These are phyloP conservation scores for Plasmodium yoelii DNA, from an alignment of 169 alveolate species.

Conservation along the genomic window DNA sequence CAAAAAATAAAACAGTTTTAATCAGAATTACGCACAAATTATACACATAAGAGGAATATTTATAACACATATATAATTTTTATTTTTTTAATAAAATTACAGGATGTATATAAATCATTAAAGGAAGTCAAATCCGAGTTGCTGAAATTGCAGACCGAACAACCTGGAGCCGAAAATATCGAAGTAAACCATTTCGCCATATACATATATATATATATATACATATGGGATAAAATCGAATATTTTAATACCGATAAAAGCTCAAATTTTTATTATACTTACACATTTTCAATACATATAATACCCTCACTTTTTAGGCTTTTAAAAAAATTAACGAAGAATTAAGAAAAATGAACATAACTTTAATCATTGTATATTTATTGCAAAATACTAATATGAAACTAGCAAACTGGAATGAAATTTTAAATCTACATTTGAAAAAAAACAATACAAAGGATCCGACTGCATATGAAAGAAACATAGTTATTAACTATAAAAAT, in stretches of 20 bases:
- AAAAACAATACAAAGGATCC: conserved; percentile 44
- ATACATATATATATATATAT: background rate
- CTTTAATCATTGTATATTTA: conserved; percentile 52
- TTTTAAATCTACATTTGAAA: conserved; percentile 42
- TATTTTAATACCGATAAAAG: too few species aligned
- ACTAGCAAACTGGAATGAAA: conserved; percentile 67
- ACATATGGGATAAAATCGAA: background rate
- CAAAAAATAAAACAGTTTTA: background rate
- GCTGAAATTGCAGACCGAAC: conserved; percentile 33
- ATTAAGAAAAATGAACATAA: conserved; percentile 60
- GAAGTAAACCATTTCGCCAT: conserved; percentile 12
- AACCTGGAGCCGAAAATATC: conserved; percentile 51
- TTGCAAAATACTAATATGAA: conserved; percentile 73
- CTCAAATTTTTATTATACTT: background rate
- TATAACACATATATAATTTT: background rate
- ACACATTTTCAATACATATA: background rate
- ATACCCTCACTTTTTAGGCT: conserved; percentile 31
- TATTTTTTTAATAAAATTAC: background rate
- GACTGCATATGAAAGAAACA: conserved; percentile 31
- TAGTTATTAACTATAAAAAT: conserved; percentile 54
- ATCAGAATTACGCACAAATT: too few species aligned
- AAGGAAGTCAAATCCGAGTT: conserved; percentile 64
- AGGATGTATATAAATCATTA: conserved; percentile 74
- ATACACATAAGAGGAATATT: too few species aligned
- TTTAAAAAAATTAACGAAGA: conserved; percentile 72